These are phyloP conservation scores for Lavandula angustifolia DNA, from an alignment of 257 asterid genomes.

Conservation along the genomic window DNA sequence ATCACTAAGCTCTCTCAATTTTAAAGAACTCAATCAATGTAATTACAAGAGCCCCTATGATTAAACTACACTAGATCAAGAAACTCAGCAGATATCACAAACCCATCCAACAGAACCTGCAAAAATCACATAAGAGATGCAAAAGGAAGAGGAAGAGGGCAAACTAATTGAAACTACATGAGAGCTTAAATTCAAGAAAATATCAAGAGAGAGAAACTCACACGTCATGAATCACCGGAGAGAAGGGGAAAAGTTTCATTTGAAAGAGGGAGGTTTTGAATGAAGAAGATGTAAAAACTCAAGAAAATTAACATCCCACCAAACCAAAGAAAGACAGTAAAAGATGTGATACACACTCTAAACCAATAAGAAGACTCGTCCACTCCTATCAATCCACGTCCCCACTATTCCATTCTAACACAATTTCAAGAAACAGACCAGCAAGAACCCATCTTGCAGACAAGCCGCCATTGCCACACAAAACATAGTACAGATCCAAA, in stretches of 20 bases:
- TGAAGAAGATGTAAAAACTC: slow-evolving; percentile 6
- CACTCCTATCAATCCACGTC: slow-evolving; percentile 5
- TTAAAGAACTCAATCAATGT: neutral
- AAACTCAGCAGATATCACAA: slow-evolving; percentile 5
- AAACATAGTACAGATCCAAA: neutral
- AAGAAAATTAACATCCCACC: slow-evolving; percentile 20
- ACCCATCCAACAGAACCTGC: neutral
- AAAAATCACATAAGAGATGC: neutral
- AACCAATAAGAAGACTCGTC: slow-evolving; percentile 2
- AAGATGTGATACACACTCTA: slow-evolving; percentile 21
- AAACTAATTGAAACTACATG: neutral
- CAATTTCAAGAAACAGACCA: too few species aligned
- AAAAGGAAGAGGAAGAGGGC: neutral
- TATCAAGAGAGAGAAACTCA: slow-evolving; percentile 11
- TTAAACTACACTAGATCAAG: slow-evolving; percentile 9
- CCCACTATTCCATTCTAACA: slow-evolving; percentile 8
- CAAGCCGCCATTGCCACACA: too few species aligned
- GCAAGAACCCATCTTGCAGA: too few species aligned
- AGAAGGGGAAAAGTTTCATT: slow-evolving; percentile 15
- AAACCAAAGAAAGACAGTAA: neutral
- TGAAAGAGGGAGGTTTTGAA: neutral
- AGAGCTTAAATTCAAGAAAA: slow-evolving; percentile 7
- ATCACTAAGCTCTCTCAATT: too few species aligned
- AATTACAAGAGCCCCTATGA: slow-evolving; percentile 3
- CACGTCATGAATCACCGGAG: neutral